Evolutionary conservation across 768 basidiomycete genomes (phyloP).

Genomic region (Boletus sp.): DNA sequence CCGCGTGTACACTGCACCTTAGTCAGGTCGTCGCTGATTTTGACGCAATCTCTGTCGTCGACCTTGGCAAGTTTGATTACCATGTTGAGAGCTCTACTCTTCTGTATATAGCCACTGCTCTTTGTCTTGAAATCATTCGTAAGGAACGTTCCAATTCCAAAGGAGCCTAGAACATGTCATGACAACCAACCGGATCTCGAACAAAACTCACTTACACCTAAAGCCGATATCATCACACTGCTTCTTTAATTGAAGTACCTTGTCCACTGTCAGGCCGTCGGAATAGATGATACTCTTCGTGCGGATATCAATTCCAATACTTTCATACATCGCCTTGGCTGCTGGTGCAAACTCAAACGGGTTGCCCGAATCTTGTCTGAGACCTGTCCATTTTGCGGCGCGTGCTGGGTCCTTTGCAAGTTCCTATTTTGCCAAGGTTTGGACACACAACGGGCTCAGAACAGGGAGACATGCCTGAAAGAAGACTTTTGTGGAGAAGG

Average conservation of each 20-base stretch:
- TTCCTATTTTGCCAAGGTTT: slow-evolving; percentile 41
- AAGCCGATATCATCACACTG: slow-evolving; percentile 77
- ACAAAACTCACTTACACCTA: slow-evolving; percentile 38
- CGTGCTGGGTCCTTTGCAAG: slow-evolving; percentile 54
- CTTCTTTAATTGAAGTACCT: slow-evolving; percentile 64
- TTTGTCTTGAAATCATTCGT: slow-evolving; percentile 73
- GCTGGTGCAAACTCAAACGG: slow-evolving; percentile 76
- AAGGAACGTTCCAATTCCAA: slow-evolving; percentile 91
- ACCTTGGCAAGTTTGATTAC: slow-evolving; percentile 89
- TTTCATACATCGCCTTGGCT: slow-evolving; percentile 69
- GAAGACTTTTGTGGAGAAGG: slow-evolving; percentile 86
- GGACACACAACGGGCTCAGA: background rate
- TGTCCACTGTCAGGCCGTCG: slow-evolving; percentile 73
- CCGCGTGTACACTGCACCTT: slow-evolving; percentile 49
- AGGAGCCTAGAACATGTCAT: slow-evolving; percentile 54
- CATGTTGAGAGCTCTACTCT: slow-evolving; percentile 86
- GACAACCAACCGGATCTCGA: background rate
- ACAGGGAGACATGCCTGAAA: slow-evolving; percentile 55
- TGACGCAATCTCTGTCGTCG: slow-evolving; percentile 75
- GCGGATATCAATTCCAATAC: slow-evolving; percentile 62
- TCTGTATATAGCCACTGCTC: slow-evolving; percentile 46
- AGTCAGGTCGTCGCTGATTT: slow-evolving; percentile 88
- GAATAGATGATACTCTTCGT: slow-evolving; percentile 81
- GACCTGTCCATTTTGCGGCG: slow-evolving; percentile 71
- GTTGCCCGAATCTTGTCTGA: slow-evolving; percentile 94